Base-by-base conservation (phyloP, 2,329 filamentous ascomycete species). In the Verticillium dahliae region DNA sequence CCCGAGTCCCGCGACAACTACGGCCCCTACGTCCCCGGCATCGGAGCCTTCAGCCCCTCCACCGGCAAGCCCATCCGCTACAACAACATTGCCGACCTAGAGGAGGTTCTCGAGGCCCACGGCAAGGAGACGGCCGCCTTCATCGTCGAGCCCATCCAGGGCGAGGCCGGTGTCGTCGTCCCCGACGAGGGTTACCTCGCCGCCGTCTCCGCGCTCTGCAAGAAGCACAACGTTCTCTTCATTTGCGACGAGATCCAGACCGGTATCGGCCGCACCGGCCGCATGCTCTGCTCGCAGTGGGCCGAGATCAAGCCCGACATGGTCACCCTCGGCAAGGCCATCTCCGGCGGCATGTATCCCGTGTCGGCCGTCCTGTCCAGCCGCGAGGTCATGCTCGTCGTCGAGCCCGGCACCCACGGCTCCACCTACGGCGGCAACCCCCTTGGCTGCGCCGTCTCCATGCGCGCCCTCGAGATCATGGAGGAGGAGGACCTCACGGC, bases 171-270 rank as follows among this genome's bases (percentile, higher is more conserved):
- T 65, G 96, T 99, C 57, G 91, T 98, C 13, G 95, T 98, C 10
- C 95, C 95, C 6, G 90, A 94, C 67, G 91, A 94, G 59, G 88
- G 89, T 76, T 99, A 99, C 78, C 85, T 99, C 38, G 76, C 81
- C 67, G 86, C 89, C 71, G 91, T 93, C 56, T 85, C 92, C 61
- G 90, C 85, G 31, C 87, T 98, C 31, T 99, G 95, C 81, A 92
- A 91, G 77, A 90, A 96, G 82, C 87, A 98, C 83, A 97, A 97
- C 66, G 92, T 96, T 45, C 86, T 99, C 57, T 80, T 99, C 72
- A 98, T 99, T 75, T 96, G 91, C 75, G 95, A 99, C 74, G 95
- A 99, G 83, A 97, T 99, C 70, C 95, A 99, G 79, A 99, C 95
- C 5, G 94, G 94, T 67, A 97, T 99, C 72, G 95, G 92, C 60